Evolutionary conservation across 192 early-diverging fungal species (phyloP).

Genomic region (Umbelopsis sp.): DNA sequence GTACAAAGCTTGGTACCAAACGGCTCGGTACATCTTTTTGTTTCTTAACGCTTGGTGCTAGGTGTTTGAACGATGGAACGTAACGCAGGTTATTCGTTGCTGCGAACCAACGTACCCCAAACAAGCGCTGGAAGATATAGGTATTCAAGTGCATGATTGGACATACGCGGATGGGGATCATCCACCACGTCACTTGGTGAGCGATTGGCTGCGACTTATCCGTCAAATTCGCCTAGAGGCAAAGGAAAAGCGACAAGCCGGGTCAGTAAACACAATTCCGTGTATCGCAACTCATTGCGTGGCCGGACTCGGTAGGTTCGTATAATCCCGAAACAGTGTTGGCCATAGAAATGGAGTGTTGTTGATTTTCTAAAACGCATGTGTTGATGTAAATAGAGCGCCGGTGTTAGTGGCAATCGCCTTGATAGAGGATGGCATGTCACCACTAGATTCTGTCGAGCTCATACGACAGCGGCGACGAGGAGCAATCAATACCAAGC

Average conservation of each 20-base stretch:
- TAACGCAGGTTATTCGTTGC: slow-evolving; percentile 77
- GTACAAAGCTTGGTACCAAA: no score
- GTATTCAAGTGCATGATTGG: slow-evolving; percentile 60
- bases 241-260: slow-evolving; percentile 22
- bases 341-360: not conserved
- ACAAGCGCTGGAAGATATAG: slow-evolving; percentile 47
- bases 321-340: not conserved
- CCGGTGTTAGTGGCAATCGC: slow-evolving; percentile 72
- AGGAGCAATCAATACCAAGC: slow-evolving; percentile 61
- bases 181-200: slow-evolving; percentile 41
- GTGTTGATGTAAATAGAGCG: slow-evolving; percentile 48
- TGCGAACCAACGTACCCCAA: slow-evolving; percentile 76
- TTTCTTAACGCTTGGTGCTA: slow-evolving; percentile 6
- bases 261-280: slow-evolving; percentile 33
- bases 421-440: slow-evolving; percentile 60
- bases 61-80: slow-evolving; percentile 60
- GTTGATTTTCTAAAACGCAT: not conserved
- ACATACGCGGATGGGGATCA: slow-evolving; percentile 3
- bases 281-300: slow-evolving; percentile 80
- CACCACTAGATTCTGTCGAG: slow-evolving; percentile 59
- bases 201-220: slow-evolving; percentile 62
- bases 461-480: slow-evolving; percentile 56
- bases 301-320: slow-evolving; percentile 75
- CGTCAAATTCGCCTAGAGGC: slow-evolving; percentile 43
- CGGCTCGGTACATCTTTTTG: not conserved